These are phyloP conservation scores for Coprinellus micaceus DNA, from an alignment of 768 basidiomycete genomes.

Conservation along the genomic window DNA sequence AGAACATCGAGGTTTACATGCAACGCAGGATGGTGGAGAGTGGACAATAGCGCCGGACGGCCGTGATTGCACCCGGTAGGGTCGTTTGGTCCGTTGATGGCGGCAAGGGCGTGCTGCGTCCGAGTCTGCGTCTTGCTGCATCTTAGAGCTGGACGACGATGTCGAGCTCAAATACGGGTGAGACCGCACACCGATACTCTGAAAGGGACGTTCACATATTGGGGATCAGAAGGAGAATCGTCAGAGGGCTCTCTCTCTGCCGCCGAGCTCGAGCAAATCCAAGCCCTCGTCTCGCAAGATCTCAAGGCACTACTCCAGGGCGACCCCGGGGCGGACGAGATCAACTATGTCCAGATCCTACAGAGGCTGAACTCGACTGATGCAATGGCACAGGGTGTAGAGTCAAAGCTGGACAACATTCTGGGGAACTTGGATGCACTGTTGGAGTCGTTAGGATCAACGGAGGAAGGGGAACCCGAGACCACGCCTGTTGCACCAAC, in stretches of 20 bases:
- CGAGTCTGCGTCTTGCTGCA: background rate
- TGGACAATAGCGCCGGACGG: too few species aligned
- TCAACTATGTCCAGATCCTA: constrained; percentile 45
- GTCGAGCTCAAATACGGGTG: background rate
- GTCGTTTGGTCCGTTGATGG: background rate
- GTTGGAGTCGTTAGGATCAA: constrained; percentile 40
- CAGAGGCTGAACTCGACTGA: constrained; percentile 54
- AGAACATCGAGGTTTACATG: constrained; percentile 36
- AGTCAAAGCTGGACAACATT: constrained; percentile 58
- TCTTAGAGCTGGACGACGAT: background rate
- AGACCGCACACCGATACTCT: background rate
- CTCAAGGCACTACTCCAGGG: constrained; percentile 3
- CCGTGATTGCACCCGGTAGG: too few species aligned
- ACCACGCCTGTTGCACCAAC: background rate
- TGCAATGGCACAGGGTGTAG: constrained; percentile 57
- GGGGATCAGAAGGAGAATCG: constrained; percentile 17
- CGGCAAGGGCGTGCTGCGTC: too few species aligned
- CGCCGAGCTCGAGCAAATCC: constrained; percentile 33
- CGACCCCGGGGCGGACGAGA: constrained; percentile 32
- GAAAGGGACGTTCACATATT: background rate
- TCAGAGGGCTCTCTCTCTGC: constrained; percentile 20
- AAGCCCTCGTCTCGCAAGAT: constrained; percentile 5
- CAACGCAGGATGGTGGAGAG: too few species aligned
- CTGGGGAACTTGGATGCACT: constrained; percentile 56
- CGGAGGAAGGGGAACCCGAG: background rate